Percentiles rank a stretch among this genome's conserved stretches.
These are phyloP conservation scores for Begonia peltatifolia DNA, from an alignment of 306 rosid genomes.

Conservation along the genomic window DNA sequence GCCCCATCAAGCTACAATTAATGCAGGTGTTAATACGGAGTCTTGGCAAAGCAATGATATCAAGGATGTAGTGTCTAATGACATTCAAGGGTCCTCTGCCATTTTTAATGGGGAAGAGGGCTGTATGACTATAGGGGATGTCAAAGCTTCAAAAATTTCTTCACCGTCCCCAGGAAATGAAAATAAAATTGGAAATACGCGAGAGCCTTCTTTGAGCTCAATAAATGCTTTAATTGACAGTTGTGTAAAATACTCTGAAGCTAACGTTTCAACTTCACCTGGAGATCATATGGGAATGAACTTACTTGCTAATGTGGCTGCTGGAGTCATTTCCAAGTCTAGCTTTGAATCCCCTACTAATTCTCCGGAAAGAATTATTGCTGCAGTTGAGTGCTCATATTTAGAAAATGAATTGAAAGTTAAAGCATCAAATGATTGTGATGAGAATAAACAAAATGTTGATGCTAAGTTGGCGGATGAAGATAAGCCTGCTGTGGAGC, in stretches of 20 bases:
- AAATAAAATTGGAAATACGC: constrained; percentile 34
- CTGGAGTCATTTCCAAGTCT: constrained; percentile 68
- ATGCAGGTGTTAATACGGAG: constrained; percentile 33
- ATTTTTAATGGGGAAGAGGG: constrained; percentile 26
- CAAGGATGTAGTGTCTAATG: constrained; percentile 32
- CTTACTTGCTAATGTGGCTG: constrained; percentile 80
- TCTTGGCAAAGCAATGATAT: constrained; percentile 33
- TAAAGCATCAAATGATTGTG: constrained; percentile 22
- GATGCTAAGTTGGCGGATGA: constrained; percentile 21
- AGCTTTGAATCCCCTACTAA: constrained; percentile 34
- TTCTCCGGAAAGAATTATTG: constrained; percentile 40
- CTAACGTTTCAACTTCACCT: constrained; percentile 32
- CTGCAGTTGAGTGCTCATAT: constrained; percentile 26
- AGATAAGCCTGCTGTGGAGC: constrained; percentile 18
- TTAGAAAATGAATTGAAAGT: constrained; percentile 28
- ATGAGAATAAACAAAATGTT: constrained; percentile 19
- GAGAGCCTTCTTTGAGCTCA: constrained; percentile 61
- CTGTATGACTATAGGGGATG: constrained; percentile 27
- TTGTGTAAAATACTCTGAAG: constrained; percentile 64
- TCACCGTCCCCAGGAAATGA: constrained; percentile 30
- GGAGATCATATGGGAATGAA: constrained; percentile 74
- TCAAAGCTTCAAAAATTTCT: constrained; percentile 29
- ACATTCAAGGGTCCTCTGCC: constrained; percentile 34
- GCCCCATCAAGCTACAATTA: constrained; percentile 23
- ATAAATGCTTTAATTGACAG: constrained; percentile 76